phyloP scores from a whole-genome alignment of 2,329 filamentous ascomycete species.

The Bimuria novae-zelandiae region DNA sequence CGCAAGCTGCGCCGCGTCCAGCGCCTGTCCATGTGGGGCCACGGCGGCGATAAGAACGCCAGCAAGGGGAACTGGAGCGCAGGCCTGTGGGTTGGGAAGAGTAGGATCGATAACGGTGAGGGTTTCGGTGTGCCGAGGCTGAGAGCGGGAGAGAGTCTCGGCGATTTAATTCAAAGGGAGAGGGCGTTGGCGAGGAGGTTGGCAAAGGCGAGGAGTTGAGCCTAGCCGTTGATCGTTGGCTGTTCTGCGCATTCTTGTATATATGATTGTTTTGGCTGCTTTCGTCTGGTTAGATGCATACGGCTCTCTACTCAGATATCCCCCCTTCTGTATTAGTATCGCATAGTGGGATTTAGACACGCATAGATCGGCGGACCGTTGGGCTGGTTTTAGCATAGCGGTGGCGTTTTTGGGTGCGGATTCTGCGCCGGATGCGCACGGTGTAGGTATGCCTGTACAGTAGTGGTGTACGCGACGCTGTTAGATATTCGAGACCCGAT shows the following conservation, averaged over 20 bases:
- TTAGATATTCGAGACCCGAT: no score
- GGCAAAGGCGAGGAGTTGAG: conserved; percentile 35
- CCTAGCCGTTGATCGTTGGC: no score
- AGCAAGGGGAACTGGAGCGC: conserved; percentile 21
- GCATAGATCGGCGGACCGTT: background rate
- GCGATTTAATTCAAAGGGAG: conserved; percentile 35
- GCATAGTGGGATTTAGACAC: conserved; percentile 4
- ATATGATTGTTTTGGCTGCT: no score
- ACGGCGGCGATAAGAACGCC: conserved; percentile 23
- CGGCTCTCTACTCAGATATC: conserved; percentile 30
- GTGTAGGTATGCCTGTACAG: background rate
- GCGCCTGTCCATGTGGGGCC: conserved; percentile 82
- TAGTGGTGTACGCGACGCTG: background rate
- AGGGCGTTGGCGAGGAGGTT: conserved; percentile 30
- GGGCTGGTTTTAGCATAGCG: conserved; percentile 17
- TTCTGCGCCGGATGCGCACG: background rate
- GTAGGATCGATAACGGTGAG: conserved; percentile 18
- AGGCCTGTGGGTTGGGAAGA: conserved; percentile 26
- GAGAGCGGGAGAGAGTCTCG: conserved; percentile 27
- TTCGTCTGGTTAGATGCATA: conserved; percentile 8
- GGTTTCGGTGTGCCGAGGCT: conserved; percentile 16
- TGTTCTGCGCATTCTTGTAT: no score
- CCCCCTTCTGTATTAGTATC: conserved; percentile 9
- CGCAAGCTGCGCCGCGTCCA: conserved; percentile 83
- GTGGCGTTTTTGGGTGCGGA: conserved; percentile 11